Base-by-base conservation (phyloP, 371 early-diverging fungal genomes). In the Ecytonucleospora hepatopenaei region DNA sequence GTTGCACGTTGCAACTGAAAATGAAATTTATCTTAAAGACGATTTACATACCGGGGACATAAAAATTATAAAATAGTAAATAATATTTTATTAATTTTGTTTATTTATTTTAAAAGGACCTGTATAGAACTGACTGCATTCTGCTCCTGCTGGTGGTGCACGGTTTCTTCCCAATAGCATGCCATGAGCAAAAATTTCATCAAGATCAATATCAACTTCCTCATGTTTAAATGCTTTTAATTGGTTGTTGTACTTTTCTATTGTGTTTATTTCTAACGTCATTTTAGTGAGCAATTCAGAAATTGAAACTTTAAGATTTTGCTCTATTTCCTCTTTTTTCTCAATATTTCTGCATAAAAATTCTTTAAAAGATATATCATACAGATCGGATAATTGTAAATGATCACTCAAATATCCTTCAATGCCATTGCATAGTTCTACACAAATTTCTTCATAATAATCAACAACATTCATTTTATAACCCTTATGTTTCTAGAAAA, bases 1-100 rank as follows among this genome's bases (percentile, higher is more conserved):
- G 28, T 74, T 80, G 19, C 78, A 78, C 57, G 54, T 80, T 33
- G 78, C 78, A 48, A 75, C 75, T 69, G 78, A 78, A 61, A 80
- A 65, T 32, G 71, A 71, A 28, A 21, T 73, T 4, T 33, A 47
- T 16, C 27, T 69, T 16, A 26, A 58, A 51, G 16, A 26, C 2
- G 27, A 28, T n/a, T n/a, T n/a, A n/a, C n/a, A n/a, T 8, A 40
- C 30, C 49, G 48, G 48, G 17, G 55, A 69, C 30, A 32, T 69
- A 4, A 1, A 54, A 28, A 40, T 69, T 28, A 48, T 27, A 8
- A 62, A 47, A 59, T 31, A 5, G 31, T 56, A 3, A 12, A 15
- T 26, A 28, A 5, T 31, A 5, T 16, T 4, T 28, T 4, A 4
- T 28, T 56, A 4, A 8, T 16, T 17, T 26, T 5, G 3, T 28